Evolutionary conservation across 2,329 filamentous ascomycete genomes (phyloP).

Genomic region (Fusarium secorum): DNA sequence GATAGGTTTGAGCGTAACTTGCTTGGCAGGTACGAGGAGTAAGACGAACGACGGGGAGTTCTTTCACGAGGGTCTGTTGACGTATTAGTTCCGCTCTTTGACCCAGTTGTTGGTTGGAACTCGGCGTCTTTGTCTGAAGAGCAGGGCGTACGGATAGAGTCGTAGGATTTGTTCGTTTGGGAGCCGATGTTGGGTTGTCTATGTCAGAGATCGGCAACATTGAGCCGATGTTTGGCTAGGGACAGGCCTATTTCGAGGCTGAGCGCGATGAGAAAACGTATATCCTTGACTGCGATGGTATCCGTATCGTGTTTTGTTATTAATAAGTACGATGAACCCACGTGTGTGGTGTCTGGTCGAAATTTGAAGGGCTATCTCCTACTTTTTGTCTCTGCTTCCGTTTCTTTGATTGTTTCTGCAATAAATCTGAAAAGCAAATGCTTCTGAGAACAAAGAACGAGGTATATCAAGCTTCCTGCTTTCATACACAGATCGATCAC

Average conservation of each 20-base stretch:
- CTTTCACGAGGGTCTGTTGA: background rate
- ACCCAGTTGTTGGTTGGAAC: background rate
- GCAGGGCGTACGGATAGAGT: slow-evolving; percentile 9
- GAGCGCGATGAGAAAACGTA: slow-evolving; percentile 18
- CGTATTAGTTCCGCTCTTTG: background rate
- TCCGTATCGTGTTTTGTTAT: background rate
- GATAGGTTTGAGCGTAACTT: slow-evolving; percentile 6
- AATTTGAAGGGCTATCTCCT: background rate
- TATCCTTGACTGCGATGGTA: slow-evolving; percentile 7
- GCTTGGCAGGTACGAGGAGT: slow-evolving; percentile 19
- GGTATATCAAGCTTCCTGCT: slow-evolving; percentile 8
- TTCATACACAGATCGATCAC: slow-evolving; percentile 2
- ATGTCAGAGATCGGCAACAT: slow-evolving; percentile 17
- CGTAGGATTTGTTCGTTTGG: background rate
- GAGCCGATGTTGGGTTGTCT: background rate
- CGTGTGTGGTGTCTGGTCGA: background rate
- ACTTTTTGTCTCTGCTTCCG: background rate
- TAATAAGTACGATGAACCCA: slow-evolving; percentile 17
- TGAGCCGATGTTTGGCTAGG: slow-evolving; percentile 14
- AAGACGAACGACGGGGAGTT: background rate
- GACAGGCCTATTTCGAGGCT: slow-evolving; percentile 19
- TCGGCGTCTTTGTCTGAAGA: slow-evolving; percentile 7
- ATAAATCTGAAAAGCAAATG: background rate
- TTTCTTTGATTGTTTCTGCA: background rate
- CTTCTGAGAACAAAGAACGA: background rate